phyloP scores from a whole-genome alignment of 176 grass and related monocot genomes.

The Coix lacrymajobi region DNA sequence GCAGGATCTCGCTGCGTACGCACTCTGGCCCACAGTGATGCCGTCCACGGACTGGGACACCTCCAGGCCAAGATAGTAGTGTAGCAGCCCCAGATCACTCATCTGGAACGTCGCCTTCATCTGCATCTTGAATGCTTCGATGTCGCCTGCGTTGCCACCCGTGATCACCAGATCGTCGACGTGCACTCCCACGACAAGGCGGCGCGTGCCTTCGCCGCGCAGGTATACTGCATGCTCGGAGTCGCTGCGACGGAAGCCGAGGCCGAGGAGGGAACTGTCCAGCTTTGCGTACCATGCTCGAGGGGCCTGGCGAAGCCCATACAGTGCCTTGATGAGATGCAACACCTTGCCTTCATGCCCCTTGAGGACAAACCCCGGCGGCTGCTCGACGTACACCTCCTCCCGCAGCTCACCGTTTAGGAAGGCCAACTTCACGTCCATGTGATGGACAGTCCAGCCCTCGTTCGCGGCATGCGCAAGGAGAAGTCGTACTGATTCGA shows the following conservation, averaged over 20 bases:
- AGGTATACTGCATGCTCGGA: neutral
- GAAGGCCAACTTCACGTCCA: neutral
- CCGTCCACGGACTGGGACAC: neutral
- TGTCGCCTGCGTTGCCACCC: neutral
- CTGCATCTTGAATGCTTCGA: neutral
- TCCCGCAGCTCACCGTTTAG: neutral
- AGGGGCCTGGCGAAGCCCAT: too few species aligned
- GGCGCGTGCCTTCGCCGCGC: neutral
- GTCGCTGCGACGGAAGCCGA: too few species aligned
- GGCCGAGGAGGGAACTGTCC: too few species aligned
- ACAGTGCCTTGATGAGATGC: neutral
- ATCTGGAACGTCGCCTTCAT: neutral
- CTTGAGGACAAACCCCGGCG: neutral
- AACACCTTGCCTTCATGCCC: neutral
- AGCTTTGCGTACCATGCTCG: too few species aligned
- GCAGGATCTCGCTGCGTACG: neutral
- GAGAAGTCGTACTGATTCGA: neutral
- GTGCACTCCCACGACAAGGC: neutral
- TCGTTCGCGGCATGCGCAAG: neutral
- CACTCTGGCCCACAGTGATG: neutral
- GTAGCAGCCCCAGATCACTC: neutral
- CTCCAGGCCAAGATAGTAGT: neutral
- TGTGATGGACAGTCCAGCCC: neutral
- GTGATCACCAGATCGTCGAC: neutral
- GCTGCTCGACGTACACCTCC: neutral